These are phyloP conservation scores for Penicillium rolfsii DNA, from an alignment of 2,329 filamentous ascomycete genomes.

Conservation along the genomic window DNA sequence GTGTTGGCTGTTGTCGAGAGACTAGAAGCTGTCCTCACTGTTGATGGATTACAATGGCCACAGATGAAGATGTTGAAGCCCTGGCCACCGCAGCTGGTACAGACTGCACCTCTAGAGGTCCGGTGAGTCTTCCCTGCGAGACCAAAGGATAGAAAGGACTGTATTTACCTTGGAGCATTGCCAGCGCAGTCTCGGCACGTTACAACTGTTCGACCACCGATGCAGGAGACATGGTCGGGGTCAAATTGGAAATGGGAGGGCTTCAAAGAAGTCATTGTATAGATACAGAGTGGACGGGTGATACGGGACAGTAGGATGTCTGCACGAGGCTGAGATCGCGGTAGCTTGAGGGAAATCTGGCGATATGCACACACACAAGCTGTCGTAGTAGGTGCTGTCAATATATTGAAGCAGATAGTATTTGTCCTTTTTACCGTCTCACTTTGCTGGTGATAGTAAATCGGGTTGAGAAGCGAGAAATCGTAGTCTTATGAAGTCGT, in stretches of 20 bases:
- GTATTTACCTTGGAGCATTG: slow-evolving; percentile 41
- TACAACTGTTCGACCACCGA: slow-evolving; percentile 37
- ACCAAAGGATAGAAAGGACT: neutral
- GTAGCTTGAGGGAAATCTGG: slow-evolving; percentile 3
- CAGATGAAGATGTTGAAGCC: slow-evolving; percentile 40
- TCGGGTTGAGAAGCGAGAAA: neutral
- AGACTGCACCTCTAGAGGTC: slow-evolving; percentile 29
- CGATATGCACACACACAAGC: neutral
- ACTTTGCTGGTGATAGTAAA: neutral
- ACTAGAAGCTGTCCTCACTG: slow-evolving; percentile 17
- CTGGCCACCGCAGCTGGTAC: slow-evolving; percentile 34
- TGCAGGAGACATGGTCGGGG: slow-evolving; percentile 39
- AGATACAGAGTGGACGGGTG: neutral
- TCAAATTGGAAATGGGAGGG: slow-evolving; percentile 31
- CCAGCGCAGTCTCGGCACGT: slow-evolving; percentile 44
- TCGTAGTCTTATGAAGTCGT: slow-evolving; percentile 4
- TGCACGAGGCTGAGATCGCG: slow-evolving; percentile 5
- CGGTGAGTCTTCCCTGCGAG: neutral
- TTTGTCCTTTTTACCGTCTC: neutral
- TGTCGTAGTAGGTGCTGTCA: neutral
- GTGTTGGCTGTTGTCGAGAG: slow-evolving; percentile 14
- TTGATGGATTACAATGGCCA: slow-evolving; percentile 36
- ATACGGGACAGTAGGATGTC: slow-evolving; percentile 6
- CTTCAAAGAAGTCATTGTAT: slow-evolving; percentile 27
- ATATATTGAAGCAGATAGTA: no score